Evolutionary conservation across 495 filamentous ascomycete genomes (phyloP).

Genomic region (Annulohypoxylon bovei): DNA sequence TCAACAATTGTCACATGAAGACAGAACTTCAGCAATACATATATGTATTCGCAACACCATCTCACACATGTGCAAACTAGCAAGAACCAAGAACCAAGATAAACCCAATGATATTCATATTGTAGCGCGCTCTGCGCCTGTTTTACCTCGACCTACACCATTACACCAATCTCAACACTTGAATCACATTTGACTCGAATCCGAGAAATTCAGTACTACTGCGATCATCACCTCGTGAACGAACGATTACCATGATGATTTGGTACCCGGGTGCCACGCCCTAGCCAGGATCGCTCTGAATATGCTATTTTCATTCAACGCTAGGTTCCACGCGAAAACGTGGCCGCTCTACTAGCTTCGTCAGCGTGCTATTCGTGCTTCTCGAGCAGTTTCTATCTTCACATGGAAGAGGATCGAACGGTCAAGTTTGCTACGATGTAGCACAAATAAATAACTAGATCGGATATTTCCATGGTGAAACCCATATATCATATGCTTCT

Average conservation of each 20-base stretch:
- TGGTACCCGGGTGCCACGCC: constrained; percentile 14
- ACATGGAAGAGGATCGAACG: not conserved
- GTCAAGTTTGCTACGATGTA: not conserved
- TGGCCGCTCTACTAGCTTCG: not conserved
- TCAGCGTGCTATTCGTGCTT: constrained; percentile 1
- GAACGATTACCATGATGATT: constrained; percentile 6
- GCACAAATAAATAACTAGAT: not conserved
- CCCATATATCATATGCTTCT: not conserved
- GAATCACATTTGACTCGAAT: not conserved
- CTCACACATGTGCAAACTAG: not conserved
- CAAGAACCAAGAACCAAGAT: not conserved
- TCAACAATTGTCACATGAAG: constrained; percentile 1
- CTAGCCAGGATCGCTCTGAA: constrained; percentile 3
- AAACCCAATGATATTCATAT: constrained; percentile 13
- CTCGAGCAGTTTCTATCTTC: not conserved
- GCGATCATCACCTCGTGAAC: not conserved
- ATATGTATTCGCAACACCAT: not conserved
- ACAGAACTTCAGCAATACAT: not conserved
- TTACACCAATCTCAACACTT: constrained; percentile 22
- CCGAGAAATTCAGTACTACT: not conserved
- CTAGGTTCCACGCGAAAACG: constrained; percentile 11
- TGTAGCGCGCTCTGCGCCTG: constrained; percentile 25
- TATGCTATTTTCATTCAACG: not conserved
- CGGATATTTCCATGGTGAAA: not conserved
- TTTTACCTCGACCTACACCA: not conserved